Evolutionary conservation across 2,329 filamentous ascomycete species (phyloP).

Genomic region (Monilinia laxa): DNA sequence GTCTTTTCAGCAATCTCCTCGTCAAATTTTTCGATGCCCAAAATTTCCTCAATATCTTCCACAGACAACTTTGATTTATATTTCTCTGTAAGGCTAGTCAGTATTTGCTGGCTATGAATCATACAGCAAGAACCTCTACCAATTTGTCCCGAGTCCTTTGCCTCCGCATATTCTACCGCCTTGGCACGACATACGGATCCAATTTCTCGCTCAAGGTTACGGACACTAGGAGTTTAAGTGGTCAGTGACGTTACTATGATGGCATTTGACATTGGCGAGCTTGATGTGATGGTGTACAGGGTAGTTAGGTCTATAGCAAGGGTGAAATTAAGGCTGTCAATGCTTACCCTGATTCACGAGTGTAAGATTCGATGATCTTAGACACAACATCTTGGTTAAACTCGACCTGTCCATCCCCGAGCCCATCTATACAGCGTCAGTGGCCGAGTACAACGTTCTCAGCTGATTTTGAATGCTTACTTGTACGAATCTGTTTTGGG

Average conservation of each 20-base stretch:
- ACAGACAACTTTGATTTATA: constrained; percentile 75
- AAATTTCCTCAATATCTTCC: constrained; percentile 82
- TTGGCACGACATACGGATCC: constrained; percentile 92
- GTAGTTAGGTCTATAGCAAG: neutral
- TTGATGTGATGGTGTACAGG: neutral
- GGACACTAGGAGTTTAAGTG: constrained; percentile 60
- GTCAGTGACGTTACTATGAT: constrained; percentile 18
- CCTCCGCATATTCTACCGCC: constrained; percentile 91
- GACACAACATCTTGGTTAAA: constrained; percentile 84
- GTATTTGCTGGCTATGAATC: constrained; percentile 3
- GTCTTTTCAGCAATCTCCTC: constrained; percentile 91
- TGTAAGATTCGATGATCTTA: constrained; percentile 95
- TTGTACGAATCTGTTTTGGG: constrained; percentile 90
- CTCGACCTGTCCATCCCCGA: constrained; percentile 70
- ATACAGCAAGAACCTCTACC: constrained; percentile 27
- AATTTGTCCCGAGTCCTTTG: constrained; percentile 67
- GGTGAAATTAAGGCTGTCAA: constrained; percentile 2
- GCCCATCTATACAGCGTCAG: constrained; percentile 56
- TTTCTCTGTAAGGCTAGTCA: constrained; percentile 44
- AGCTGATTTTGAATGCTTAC: constrained; percentile 31
- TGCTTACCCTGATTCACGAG: constrained; percentile 67
- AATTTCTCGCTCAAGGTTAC: constrained; percentile 93
- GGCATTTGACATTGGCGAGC: neutral
- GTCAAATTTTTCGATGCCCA: constrained; percentile 91
- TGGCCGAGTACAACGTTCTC: constrained; percentile 20